Conservation (phyloP, 2,329 filamentous ascomycete species). For the Alternaria tenuissima region DNA sequence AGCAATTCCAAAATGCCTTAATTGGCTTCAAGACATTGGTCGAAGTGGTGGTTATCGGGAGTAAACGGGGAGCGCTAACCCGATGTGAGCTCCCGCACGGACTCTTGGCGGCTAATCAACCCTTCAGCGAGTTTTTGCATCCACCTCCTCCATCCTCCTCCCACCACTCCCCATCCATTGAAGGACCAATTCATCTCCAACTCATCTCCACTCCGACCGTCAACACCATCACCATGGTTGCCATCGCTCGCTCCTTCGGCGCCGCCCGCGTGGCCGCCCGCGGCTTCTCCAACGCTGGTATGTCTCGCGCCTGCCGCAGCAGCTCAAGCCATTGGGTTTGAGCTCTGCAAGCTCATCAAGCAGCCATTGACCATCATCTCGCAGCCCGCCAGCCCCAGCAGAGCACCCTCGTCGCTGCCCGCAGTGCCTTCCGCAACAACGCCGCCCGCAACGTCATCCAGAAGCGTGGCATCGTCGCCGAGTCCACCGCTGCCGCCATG, state of each 20-base stretch:
- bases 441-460: constrained; percentile 52
- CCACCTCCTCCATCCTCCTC: constrained; percentile 37
- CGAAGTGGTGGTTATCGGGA: constrained; percentile 16
- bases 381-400: constrained; percentile 47
- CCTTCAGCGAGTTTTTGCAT: constrained; percentile 31
- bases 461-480: constrained; percentile 53
- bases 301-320: constrained; percentile 47
- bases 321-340: constrained; percentile 43
- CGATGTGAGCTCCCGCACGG: constrained; percentile 25
- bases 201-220: constrained; percentile 50
- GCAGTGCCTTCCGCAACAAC: constrained; percentile 53
- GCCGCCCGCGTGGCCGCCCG: constrained; percentile 52
- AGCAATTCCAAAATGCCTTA: neutral
- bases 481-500: constrained; percentile 54
- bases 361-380: constrained; percentile 45
- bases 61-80: constrained; percentile 25
- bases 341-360: constrained; percentile 31
- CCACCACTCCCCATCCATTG: constrained; percentile 44
- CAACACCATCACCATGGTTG: constrained; percentile 51
- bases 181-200: constrained; percentile 50
- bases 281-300: constrained; percentile 51
- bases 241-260: constrained; percentile 52
- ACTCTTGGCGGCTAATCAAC: constrained; percentile 31
- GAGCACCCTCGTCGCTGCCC: constrained; percentile 51
- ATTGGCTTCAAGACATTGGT: neutral